phyloP scores from a whole-genome alignment of 1,139 yeast genomes.

The Geotrichum phurueaensis region DNA sequence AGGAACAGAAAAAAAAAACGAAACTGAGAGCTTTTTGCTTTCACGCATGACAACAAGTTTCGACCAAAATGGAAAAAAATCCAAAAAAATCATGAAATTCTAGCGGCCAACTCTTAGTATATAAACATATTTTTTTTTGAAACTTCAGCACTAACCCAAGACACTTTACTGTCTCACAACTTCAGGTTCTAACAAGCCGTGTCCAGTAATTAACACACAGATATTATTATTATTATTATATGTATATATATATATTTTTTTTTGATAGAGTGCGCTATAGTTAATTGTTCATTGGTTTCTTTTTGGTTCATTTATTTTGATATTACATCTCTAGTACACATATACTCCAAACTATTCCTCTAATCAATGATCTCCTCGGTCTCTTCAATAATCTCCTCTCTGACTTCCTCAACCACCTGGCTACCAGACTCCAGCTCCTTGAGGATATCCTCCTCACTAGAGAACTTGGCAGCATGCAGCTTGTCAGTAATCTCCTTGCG shows the following conservation, averaged over 20 bases:
- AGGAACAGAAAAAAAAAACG: background rate
- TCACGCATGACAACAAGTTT: background rate
- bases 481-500: slow-evolving; percentile 52
- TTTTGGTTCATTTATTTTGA: background rate
- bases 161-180: background rate
- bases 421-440: slow-evolving; percentile 38
- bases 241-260: too few species aligned
- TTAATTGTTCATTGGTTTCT: background rate
- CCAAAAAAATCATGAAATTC: background rate
- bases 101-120: background rate
- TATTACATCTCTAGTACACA: background rate
- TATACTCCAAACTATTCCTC: slow-evolving; percentile 25
- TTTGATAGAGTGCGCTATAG: background rate
- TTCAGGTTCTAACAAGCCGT: background rate
- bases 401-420: slow-evolving; percentile 54
- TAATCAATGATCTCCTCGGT: slow-evolving; percentile 69
- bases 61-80: background rate
- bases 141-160: background rate
- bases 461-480: slow-evolving; percentile 43
- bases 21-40: background rate
- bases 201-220: background rate
- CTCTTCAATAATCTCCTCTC: slow-evolving; percentile 71
- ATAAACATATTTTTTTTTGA: background rate
- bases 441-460: slow-evolving; percentile 29
- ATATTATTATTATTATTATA: too few species aligned